Evolutionary conservation across 805 yeast genomes (phyloP).

Genomic region (Ogataea ramenticola): DNA sequence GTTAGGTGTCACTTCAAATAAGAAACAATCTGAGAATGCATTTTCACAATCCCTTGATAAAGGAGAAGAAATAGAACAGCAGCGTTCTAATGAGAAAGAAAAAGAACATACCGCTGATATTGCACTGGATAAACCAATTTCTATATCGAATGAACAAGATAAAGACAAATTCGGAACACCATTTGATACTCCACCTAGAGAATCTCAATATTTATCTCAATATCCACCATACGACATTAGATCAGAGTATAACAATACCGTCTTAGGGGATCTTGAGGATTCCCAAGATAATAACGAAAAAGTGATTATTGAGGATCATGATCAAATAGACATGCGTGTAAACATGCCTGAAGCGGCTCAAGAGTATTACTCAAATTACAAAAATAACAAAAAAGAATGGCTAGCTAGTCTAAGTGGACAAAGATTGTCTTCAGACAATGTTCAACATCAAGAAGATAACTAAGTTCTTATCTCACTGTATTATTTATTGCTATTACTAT

Average conservation of each 20-base stretch:
- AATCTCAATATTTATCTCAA: constrained; percentile 3
- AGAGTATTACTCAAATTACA: constrained; percentile 38
- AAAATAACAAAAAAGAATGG: constrained; percentile 34
- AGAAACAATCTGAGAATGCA: neutral
- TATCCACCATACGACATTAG: neutral
- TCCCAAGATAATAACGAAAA: neutral
- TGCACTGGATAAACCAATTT: neutral
- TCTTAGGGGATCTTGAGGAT: too few relatives aligned
- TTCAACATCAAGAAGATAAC: neutral
- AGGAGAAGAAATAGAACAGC: too few relatives aligned
- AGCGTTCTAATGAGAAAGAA: too few relatives aligned
- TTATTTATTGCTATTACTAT: too few relatives aligned
- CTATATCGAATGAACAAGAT: neutral
- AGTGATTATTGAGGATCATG: neutral
- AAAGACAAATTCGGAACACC: constrained; percentile 2
- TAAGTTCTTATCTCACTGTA: too few relatives aligned
- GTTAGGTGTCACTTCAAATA: neutral
- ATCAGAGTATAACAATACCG: neutral
- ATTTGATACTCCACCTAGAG: constrained; percentile 16
- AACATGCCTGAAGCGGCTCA: constrained; percentile 1
- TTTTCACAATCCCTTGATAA: too few relatives aligned
- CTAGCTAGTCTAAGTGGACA: constrained; percentile 20
- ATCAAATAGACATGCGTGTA: constrained; percentile 1
- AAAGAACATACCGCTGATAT: too few relatives aligned
- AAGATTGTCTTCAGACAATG: too few relatives aligned